Percentiles rank a stretch among this genome's conserved stretches.
Conservation (phyloP, 2,329 filamentous ascomycete genomes). For the Fusarium falciforme region DNA sequence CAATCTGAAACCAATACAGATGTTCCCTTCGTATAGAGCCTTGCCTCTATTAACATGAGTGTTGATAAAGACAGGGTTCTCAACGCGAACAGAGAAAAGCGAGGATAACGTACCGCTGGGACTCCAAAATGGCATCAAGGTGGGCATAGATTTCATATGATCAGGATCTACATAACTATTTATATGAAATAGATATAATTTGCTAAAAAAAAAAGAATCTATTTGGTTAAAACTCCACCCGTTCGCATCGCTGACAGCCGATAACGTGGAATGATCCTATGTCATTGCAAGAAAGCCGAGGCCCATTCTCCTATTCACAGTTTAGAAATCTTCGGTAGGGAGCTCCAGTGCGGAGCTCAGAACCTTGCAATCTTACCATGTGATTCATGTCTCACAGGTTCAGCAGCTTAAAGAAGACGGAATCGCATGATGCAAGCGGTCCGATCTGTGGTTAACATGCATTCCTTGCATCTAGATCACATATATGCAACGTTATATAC, state of each 20-base stretch:
- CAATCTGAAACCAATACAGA: too few relatives aligned
- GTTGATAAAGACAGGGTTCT: too few relatives aligned
- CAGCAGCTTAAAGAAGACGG: neutral
- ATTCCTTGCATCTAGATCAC: neutral
- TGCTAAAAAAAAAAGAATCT: too few relatives aligned
- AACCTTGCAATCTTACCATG: neutral
- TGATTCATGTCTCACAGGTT: neutral
- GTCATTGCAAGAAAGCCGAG: neutral
- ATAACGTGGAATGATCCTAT: neutral
- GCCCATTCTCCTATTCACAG: neutral
- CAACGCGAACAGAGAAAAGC: too few relatives aligned
- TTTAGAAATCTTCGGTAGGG: neutral
- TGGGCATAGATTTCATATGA: too few relatives aligned
- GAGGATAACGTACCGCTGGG: too few relatives aligned
- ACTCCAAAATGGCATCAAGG: too few relatives aligned
- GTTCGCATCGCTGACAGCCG: too few relatives aligned
- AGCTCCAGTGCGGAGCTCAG: neutral
- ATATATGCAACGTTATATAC: neutral
- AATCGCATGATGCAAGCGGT: neutral
- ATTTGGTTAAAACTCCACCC: too few relatives aligned
- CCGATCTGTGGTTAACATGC: neutral
- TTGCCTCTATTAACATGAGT: too few relatives aligned
- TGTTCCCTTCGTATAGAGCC: too few relatives aligned
- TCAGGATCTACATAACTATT: neutral
- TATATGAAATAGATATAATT: too few relatives aligned